Evolutionary conservation across 2,329 filamentous ascomycete genomes (phyloP).

Genomic region (Dothideomycetes sp.): DNA sequence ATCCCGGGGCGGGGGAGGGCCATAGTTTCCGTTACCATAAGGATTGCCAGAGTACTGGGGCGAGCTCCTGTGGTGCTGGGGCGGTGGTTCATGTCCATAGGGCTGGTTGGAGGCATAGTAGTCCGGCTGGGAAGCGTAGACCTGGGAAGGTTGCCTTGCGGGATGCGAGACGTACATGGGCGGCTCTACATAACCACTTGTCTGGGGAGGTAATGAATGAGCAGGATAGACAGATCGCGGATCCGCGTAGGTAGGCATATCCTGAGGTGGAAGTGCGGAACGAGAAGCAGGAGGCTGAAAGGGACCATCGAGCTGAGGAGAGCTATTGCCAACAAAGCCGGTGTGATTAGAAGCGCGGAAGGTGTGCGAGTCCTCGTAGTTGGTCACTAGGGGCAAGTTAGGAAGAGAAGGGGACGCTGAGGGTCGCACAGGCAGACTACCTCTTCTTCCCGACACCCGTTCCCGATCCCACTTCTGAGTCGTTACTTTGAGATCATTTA

Average conservation of each 20-base stretch:
- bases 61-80: conserved; percentile 2
- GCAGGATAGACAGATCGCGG: conserved; percentile 2
- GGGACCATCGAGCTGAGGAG: conserved; percentile 20
- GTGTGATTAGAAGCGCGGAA: conserved; percentile 28
- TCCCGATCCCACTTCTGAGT: conserved; percentile 34
- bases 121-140: conserved; percentile 4
- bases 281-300: conserved; percentile 9
- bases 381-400: conserved; percentile 31
- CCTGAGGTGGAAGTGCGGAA: conserved; percentile 4
- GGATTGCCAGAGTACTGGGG: conserved; percentile 10
- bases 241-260: conserved; percentile 7
- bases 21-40: conserved; percentile 1
- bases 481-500: conserved; percentile 36
- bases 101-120: conserved; percentile 2
- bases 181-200: conserved; percentile 4
- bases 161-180: conserved; percentile 6
- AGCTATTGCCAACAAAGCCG: conserved; percentile 11
- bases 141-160: neutral
- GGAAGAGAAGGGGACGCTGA: conserved; percentile 23
- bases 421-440: conserved; percentile 32
- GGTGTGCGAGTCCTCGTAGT: conserved; percentile 31
- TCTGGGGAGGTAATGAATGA: conserved; percentile 5
- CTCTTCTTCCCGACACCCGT: conserved; percentile 27
- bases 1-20: conserved; percentile 11
- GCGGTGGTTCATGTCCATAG: conserved; percentile 4